phyloP scores from a whole-genome alignment of 371 early-diverging fungal genomes.

The Cokeromyces recurvatus region DNA sequence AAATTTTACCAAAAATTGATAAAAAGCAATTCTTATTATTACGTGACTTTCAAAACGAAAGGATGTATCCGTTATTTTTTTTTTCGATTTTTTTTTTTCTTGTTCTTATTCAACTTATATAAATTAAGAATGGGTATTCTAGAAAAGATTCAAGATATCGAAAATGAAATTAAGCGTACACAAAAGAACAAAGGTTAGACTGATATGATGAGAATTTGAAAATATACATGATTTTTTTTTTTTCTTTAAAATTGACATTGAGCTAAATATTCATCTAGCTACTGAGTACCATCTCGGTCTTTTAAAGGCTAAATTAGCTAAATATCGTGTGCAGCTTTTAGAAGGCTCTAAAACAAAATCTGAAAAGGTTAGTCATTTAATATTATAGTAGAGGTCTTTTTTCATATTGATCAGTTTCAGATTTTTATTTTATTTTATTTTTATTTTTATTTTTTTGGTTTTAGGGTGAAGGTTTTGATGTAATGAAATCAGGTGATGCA shows the following conservation, averaged over 20 bases:
- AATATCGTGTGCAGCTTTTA: conserved; percentile 90
- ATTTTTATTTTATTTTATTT: neutral
- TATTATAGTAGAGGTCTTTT: neutral
- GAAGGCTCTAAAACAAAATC: conserved; percentile 81
- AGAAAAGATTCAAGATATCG: conserved; percentile 90
- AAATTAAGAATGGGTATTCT: conserved; percentile 97
- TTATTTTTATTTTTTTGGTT: neutral
- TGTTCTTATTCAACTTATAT: too few relatives aligned
- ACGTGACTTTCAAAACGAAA: too few relatives aligned
- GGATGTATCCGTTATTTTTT: too few relatives aligned
- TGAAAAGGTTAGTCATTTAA: conserved; percentile 83
- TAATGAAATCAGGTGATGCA: conserved; percentile 98
- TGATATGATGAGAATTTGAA: too few relatives aligned
- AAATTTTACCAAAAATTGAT: too few relatives aligned
- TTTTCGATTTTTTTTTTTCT: too few relatives aligned
- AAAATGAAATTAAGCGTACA: conserved; percentile 80
- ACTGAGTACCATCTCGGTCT: conserved; percentile 98
- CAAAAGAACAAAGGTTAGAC: conserved; percentile 86
- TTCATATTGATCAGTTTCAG: neutral
- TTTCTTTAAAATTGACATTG: too few relatives aligned
- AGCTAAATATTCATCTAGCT: conserved; percentile 43
- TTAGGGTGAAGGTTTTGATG: conserved; percentile 95
- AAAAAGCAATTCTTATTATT: too few relatives aligned
- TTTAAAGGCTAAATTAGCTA: conserved; percentile 95
- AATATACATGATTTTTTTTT: neutral